Evolutionary conservation across 805 yeast species (phyloP).

Genomic region (Spathaspora hagerdaliae): DNA sequence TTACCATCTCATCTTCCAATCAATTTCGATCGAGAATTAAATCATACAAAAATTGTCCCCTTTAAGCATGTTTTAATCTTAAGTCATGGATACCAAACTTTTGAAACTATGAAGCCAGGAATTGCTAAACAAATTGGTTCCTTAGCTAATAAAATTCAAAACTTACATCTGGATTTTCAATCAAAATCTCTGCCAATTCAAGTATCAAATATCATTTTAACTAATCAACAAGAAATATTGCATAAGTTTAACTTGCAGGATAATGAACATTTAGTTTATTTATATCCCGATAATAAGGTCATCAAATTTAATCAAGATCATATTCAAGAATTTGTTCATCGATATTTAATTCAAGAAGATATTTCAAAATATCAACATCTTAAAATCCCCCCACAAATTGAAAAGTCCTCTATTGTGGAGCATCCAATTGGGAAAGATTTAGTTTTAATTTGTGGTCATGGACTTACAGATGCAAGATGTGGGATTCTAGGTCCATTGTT

Average conservation of each 20-base stretch:
- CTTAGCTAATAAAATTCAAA: slow-evolving; percentile 37
- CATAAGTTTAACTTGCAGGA: slow-evolving; percentile 1
- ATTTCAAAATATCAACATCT: slow-evolving; percentile 7
- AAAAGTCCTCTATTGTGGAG: slow-evolving; percentile 2
- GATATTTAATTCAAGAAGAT: slow-evolving; percentile 20
- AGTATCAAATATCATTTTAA: slow-evolving; percentile 42
- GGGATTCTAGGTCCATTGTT: slow-evolving; percentile 63
- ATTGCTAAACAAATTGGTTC: slow-evolving; percentile 47
- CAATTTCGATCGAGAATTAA: slow-evolving; percentile 34
- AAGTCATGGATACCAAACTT: slow-evolving; percentile 37
- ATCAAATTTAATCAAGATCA: slow-evolving; percentile 32
- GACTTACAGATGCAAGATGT: slow-evolving; percentile 60
- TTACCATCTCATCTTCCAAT: slow-evolving; percentile 43
- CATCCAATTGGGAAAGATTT: slow-evolving; percentile 19
- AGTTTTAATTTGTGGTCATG: slow-evolving; percentile 64
- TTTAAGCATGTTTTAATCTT: slow-evolving; percentile 56
- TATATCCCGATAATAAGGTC: slow-evolving; percentile 53
- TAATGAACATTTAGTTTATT: slow-evolving; percentile 26
- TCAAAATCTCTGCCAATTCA: slow-evolving; percentile 48
- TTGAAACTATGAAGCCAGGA: slow-evolving; percentile 43
- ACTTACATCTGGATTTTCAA: slow-evolving; percentile 24
- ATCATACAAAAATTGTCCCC: slow-evolving; percentile 45
- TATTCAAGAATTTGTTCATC: slow-evolving; percentile 35
- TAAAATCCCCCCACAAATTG: slow-evolving; percentile 1
- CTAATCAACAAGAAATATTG: slow-evolving; percentile 8